These are phyloP conservation scores for Xylariaceae sp. DNA, from an alignment of 2,329 filamentous ascomycete genomes.

Conservation along the genomic window DNA sequence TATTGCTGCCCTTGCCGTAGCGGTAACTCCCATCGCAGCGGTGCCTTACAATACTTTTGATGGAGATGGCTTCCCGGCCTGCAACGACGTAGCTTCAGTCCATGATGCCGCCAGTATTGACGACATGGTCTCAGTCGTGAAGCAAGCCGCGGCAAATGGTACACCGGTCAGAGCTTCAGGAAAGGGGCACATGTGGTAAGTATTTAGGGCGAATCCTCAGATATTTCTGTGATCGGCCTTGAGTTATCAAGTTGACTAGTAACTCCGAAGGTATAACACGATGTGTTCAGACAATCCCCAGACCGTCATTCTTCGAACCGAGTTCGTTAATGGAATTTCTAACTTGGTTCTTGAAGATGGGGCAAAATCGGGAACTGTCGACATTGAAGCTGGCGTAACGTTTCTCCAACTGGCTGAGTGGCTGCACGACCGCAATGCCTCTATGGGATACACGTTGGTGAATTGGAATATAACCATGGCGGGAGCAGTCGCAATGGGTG, in stretches of 20 bases:
- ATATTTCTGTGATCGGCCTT: too few species aligned
- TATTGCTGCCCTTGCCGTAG: conserved; percentile 24
- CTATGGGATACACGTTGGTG: conserved; percentile 57
- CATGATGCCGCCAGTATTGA: conserved; percentile 53
- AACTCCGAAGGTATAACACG: conserved; percentile 54
- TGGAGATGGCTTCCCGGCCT: conserved; percentile 55
- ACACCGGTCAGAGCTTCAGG: conserved; percentile 54
- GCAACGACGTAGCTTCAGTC: conserved; percentile 53
- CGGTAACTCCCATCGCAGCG: conserved; percentile 28
- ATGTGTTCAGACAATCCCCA: conserved; percentile 56
- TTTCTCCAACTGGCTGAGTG: conserved; percentile 59
- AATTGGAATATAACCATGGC: conserved; percentile 62
- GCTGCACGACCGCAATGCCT: conserved; percentile 53
- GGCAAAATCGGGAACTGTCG: conserved; percentile 50
- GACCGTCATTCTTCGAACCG: conserved; percentile 57
- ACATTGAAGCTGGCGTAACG: conserved; percentile 59
- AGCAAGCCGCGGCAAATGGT: conserved; percentile 47
- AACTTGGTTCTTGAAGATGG: conserved; percentile 50
- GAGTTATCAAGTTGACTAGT: conserved; percentile 1
- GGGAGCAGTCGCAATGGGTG: conserved; percentile 59
- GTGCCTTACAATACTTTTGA: conserved; percentile 57
- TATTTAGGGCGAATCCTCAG: not conserved
- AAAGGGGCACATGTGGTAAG: conserved; percentile 54
- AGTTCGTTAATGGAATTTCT: conserved; percentile 52
- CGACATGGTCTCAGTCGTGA: conserved; percentile 52